Evolutionary conservation across 768 basidiomycete species (phyloP), one percentile per base, ranked within the genome.

Genomic region (Psilocybe azurescens): DNA sequence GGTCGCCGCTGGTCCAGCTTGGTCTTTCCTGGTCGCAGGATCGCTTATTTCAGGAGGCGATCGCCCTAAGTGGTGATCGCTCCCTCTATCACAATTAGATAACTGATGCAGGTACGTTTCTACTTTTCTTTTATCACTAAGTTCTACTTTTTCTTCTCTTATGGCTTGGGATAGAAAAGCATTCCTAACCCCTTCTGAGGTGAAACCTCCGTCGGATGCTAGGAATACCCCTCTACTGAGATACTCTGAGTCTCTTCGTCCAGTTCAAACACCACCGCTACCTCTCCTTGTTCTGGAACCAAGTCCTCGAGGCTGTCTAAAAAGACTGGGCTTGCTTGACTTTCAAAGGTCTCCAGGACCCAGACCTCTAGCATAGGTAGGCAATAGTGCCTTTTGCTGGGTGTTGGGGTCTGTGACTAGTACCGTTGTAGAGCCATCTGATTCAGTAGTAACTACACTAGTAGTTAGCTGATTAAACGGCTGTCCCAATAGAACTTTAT

Each of bases 391-490:
- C 3, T 28, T 28, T 14, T 32, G 18, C 1, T 61, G 59, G 1
- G 71, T 62, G 39, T 73, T 72, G 1, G 75, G 74, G 61, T 75
- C 66, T 1, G 54, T 64, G 3, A 77, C 36, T 0, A 68, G 69
- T 2, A 77, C 49, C 0, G 54, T 59, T 36, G 70, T 66, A 3
- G 53, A 53, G 4, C 69, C 71, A 56, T 69, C 59, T 2, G 36
- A 44, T 10, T 57, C 57, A 44, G 69, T 72, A 1, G 59, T 57
- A 1, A 69, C 53, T 7, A 48, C 58, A 44, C 65, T 71, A n/a
- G 55, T 18, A 1, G 72, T 73, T 4, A 75, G 28, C 1, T 68
- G 65, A 61, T 74, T 69, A 56, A 77, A 75, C 2, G 75, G 73
- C 30, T 73, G 52, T 5, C 74, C 74, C 2, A 77, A 55, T 5